A percentile compares a stretch with the other conserved stretches of the same genome.
Conservation (phyloP, 2,329 filamentous ascomycete genomes). For the Penicillium italicum region DNA sequence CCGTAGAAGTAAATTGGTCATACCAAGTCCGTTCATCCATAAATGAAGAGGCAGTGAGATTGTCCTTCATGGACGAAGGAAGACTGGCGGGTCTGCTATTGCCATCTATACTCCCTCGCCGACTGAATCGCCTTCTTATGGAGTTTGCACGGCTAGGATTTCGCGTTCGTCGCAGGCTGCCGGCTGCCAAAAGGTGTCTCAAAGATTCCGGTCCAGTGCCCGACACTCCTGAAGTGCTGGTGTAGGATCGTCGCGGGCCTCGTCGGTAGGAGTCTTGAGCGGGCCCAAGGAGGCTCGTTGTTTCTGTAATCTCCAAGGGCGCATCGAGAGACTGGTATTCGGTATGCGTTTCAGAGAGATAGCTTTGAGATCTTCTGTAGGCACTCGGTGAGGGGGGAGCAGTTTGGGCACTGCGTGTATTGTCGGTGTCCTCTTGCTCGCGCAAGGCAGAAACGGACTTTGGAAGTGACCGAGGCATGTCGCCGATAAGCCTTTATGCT, state of each 20-base stretch:
- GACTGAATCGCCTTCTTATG: slow-evolving; percentile 47
- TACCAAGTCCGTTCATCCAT: slow-evolving; percentile 93
- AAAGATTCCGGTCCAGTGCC: slow-evolving; percentile 36
- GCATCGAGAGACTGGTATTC: slow-evolving; percentile 33
- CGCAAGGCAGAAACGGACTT: slow-evolving; percentile 19
- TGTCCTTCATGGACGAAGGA: slow-evolving; percentile 47
- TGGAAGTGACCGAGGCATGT: slow-evolving; percentile 34
- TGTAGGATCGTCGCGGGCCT: slow-evolving; percentile 36
- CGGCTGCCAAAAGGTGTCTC: slow-evolving; percentile 33
- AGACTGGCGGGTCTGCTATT: slow-evolving; percentile 30
- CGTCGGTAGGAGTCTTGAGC: slow-evolving; percentile 15
- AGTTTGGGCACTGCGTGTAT: slow-evolving; percentile 23
- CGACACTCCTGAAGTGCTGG: slow-evolving; percentile 34
- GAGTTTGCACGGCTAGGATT: slow-evolving; percentile 52
- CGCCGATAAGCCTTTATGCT: slow-evolving; percentile 8
- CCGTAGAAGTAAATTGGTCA: slow-evolving; percentile 94
- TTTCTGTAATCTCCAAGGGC: slow-evolving; percentile 32
- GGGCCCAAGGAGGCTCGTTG: slow-evolving; percentile 34
- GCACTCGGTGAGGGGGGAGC: slow-evolving; percentile 38
- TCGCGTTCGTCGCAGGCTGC: slow-evolving; percentile 39
- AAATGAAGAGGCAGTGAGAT: slow-evolving; percentile 58
- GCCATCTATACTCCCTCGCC: slow-evolving; percentile 56
- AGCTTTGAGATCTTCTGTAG: slow-evolving; percentile 30
- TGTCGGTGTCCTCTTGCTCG: slow-evolving; percentile 13
- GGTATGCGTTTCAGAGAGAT: slow-evolving; percentile 32